Evolutionary conservation across 495 filamentous ascomycete genomes (phyloP).

Genomic region (Lasiosphaeria miniovina): DNA sequence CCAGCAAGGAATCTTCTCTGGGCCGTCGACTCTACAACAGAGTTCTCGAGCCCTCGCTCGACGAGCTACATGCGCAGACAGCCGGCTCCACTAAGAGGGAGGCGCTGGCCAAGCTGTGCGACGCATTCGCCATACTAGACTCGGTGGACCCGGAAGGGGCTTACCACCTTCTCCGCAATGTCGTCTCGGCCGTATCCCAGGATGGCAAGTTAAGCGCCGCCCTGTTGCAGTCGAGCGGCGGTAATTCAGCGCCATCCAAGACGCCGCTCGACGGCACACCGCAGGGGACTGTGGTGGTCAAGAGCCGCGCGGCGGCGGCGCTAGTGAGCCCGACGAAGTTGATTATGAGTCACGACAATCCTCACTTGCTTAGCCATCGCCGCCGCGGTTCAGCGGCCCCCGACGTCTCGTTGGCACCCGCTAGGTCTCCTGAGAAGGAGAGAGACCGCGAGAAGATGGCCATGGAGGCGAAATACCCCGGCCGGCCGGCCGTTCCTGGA

Average conservation of each 20-base stretch:
- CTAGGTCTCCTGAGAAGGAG: slow-evolving; percentile 25
- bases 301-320: slow-evolving; percentile 28
- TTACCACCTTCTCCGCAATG: slow-evolving; percentile 72
- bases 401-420: slow-evolving; percentile 26
- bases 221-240: slow-evolving; percentile 25
- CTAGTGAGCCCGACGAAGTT: slow-evolving; percentile 54
- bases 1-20: slow-evolving; percentile 75
- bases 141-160: slow-evolving; percentile 87
- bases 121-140: slow-evolving; percentile 82
- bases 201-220: slow-evolving; percentile 40
- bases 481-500: slow-evolving; percentile 55
- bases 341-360: slow-evolving; percentile 76
- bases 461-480: slow-evolving; percentile 46
- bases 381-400: slow-evolving; percentile 54
- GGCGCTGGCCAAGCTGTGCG: slow-evolving; percentile 71
- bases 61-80: slow-evolving; percentile 78
- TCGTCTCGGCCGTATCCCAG: slow-evolving; percentile 49
- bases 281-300: slow-evolving; percentile 47
- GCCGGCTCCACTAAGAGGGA: slow-evolving; percentile 72
- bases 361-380: slow-evolving; percentile 74
- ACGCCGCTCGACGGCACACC: slow-evolving; percentile 31
- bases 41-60: slow-evolving; percentile 73
- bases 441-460: slow-evolving; percentile 45
- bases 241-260: slow-evolving; percentile 13
- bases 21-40: slow-evolving; percentile 77